Evolutionary conservation across 495 filamentous ascomycete genomes (phyloP).

Genomic region (Aspergillus affinis): DNA sequence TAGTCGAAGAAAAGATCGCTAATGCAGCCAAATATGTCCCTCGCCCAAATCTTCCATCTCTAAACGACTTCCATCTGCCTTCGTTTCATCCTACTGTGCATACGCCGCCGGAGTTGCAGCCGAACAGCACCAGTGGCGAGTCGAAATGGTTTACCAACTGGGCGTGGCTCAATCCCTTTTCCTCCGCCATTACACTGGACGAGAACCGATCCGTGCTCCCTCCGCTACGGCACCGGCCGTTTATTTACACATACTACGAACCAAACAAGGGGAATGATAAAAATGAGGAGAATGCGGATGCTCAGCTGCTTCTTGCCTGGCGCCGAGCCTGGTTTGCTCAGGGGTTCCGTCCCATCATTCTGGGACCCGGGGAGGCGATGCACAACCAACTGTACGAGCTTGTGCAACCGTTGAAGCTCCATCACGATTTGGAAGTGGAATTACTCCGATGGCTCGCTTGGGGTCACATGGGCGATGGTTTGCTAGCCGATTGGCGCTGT

Average conservation of each 20-base stretch:
- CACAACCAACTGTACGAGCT: conserved; percentile 74
- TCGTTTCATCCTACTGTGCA: conserved; percentile 70
- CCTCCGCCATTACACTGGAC: conserved; percentile 78
- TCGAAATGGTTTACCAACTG: conserved; percentile 84
- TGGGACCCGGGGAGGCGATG: conserved; percentile 80
- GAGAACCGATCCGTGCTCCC: conserved; percentile 87
- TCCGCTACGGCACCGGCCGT: conserved; percentile 65
- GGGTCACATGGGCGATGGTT: conserved; percentile 86
- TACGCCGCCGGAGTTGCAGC: conserved; percentile 72
- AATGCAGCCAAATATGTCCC: conserved; percentile 37
- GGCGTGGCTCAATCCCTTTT: conserved; percentile 90
- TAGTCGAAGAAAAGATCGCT: conserved; percentile 24
- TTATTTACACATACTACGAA: conserved; percentile 95
- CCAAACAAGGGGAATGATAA: conserved; percentile 59
- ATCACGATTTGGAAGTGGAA: conserved; percentile 62
- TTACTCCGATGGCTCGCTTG: conserved; percentile 87
- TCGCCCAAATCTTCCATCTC: conserved; percentile 42
- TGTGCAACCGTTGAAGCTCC: conserved; percentile 54
- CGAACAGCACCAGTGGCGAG: conserved; percentile 75
- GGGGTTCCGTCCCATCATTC: conserved; percentile 82
- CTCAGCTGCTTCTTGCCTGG: conserved; percentile 81
- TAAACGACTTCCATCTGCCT: conserved; percentile 38
- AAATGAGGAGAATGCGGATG: conserved; percentile 65
- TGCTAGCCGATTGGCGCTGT: conserved; percentile 74
- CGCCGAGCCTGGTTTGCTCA: conserved; percentile 91